Base-by-base conservation (phyloP, 2,329 filamentous ascomycete genomes). In the Escovopsis weberi region DNA sequence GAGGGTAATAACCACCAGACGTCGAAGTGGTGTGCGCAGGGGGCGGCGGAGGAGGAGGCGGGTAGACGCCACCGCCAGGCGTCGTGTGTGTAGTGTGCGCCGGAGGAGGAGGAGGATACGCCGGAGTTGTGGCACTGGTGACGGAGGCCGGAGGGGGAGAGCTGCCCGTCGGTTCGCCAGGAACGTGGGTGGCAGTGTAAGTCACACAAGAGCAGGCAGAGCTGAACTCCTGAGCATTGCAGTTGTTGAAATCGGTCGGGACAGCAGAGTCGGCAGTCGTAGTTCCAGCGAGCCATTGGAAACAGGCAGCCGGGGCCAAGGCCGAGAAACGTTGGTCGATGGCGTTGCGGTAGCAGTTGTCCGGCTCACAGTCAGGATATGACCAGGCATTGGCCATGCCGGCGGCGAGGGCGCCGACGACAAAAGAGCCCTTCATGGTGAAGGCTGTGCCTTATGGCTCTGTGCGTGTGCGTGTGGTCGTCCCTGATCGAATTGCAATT, bases 151-250 rank as follows among this genome's bases (percentile, higher is more conserved):
- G 37, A 11, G 39, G 38, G n/a, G 38, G 42, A 37, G 46, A 34
- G 26, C 48, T 43, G 26, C 52, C 39, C 10, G 44, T 45, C n/a
- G 46, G 38, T n/a, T 28, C 45, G 41, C 43, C 45, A 33, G 42
- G 46, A 11, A 48, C 49, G 45, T 57, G 54, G 18, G 57, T 59
- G 37, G 55, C 50, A 37, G 57, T 57, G 50, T 63, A 61, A 43
- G 56, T 55, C 50, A 62, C 52, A 53, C 60, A 63, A 6, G 59
- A 62, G 55, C 61, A 63, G 37, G 58, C 60, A 36, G 61, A 63
- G 48, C 47, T 51, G 41, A 56, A 50, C 9, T 23, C 33, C 1
- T 23, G 12, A 26, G 43, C 44, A 12, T 47, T 41, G 45, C 61
- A 63, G 53, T 57, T 56, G 47, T 34, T 37, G 48, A 53, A 63